These are phyloP conservation scores for Apiospora sp. DNA, from an alignment of 2,329 filamentous ascomycete genomes.

Conservation along the genomic window DNA sequence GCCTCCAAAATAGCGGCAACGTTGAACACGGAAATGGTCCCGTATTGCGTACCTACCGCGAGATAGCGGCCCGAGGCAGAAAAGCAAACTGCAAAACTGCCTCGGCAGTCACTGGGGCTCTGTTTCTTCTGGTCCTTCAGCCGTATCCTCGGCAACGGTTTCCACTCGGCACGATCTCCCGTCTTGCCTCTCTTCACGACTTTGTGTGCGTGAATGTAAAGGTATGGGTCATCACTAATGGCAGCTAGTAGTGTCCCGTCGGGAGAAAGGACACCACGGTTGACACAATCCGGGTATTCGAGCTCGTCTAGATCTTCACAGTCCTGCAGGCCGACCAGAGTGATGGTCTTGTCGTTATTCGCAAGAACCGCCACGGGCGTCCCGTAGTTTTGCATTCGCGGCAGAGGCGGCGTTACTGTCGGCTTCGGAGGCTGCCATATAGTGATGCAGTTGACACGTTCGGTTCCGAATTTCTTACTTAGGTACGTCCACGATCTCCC, in stretches of 20 bases:
- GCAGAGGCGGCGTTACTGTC: conserved; percentile 37
- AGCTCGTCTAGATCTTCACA: conserved; percentile 72
- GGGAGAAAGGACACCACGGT: conserved; percentile 92
- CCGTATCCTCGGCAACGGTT: conserved; percentile 58
- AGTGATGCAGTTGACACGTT: conserved; percentile 73
- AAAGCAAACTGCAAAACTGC: conserved; percentile 83
- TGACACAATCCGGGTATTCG: conserved; percentile 84
- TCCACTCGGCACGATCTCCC: conserved; percentile 57
- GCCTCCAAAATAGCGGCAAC: conserved; percentile 55
- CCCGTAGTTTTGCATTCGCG: conserved; percentile 51
- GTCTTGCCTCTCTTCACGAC: conserved; percentile 45
- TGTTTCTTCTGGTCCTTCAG: conserved; percentile 64
- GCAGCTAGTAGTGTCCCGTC: conserved; percentile 82
- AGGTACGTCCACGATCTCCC: conserved; percentile 57
- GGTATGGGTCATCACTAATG: conserved; percentile 85
- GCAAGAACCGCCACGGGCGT: conserved; percentile 74
- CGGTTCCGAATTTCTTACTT: conserved; percentile 62
- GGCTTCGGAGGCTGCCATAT: conserved; percentile 63
- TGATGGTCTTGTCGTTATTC: conserved; percentile 92
- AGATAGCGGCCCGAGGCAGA: conserved; percentile 75
- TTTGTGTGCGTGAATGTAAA: conserved; percentile 78
- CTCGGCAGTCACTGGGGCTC: conserved; percentile 63
- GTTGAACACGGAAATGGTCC: conserved; percentile 79
- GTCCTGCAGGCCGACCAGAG: conserved; percentile 78
- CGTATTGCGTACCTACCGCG: conserved; percentile 82